These are phyloP conservation scores for Margaritispora aquatica DNA, from an alignment of 495 filamentous ascomycete genomes.

Conservation along the genomic window DNA sequence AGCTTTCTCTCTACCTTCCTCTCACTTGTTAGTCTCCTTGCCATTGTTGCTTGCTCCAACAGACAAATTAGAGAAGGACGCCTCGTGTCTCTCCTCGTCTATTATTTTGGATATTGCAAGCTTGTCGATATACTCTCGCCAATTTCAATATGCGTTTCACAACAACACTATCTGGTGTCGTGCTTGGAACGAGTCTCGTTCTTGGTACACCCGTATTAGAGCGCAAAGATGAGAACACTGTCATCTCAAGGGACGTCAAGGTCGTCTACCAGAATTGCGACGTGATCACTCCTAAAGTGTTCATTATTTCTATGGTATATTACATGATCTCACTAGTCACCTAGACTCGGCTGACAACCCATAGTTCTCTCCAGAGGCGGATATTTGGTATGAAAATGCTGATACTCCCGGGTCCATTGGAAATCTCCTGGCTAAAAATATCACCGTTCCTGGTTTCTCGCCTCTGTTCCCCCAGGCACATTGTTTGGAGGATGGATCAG, in stretches of 20 bases:
- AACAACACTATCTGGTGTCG: neutral
- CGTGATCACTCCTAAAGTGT: conserved; percentile 53
- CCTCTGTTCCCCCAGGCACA: conserved; percentile 58
- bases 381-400: conserved; percentile 58
- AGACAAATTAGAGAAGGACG: neutral
- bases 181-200: conserved; percentile 8
- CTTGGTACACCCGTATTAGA: conserved; percentile 9
- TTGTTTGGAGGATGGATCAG: conserved; percentile 48
- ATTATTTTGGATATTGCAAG: neutral
- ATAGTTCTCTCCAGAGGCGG: conserved; percentile 61
- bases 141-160: conserved; percentile 11
- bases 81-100: neutral
- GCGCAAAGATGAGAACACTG: conserved; percentile 7
- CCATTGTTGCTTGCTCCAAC: neutral
- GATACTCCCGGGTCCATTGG: conserved; percentile 31
- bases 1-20: conserved; percentile 1
- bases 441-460: conserved; percentile 60
- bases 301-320: conserved; percentile 65
- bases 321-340: neutral
- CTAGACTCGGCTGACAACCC: neutral
- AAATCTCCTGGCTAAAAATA: conserved; percentile 55
- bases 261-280: conserved; percentile 12
- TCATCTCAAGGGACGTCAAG: conserved; percentile 23
- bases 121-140: neutral
- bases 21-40: neutral